Conservation (phyloP, 768 basidiomycete species). For the Kwoniella dendrophila region DNA sequence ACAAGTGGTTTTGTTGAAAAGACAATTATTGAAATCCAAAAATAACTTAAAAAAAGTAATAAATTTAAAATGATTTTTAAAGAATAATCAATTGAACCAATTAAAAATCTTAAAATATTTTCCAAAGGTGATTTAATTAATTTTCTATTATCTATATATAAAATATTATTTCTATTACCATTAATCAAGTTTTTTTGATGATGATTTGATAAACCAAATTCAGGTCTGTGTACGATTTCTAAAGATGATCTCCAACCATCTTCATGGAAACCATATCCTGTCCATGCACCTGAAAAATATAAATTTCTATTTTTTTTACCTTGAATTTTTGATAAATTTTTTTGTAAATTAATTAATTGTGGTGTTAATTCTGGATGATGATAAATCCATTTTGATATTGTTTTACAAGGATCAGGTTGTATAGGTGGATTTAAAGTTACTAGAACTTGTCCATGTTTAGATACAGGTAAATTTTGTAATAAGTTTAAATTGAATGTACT, state of each 20-base stretch:
- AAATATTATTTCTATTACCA: slow-evolving; percentile 1
- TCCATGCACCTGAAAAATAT: slow-evolving; percentile 17
- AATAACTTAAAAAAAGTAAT: no score
- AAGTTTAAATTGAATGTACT: slow-evolving; percentile 20
- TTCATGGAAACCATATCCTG: slow-evolving; percentile 19
- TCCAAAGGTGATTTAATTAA: neutral
- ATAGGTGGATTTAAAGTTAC: slow-evolving; percentile 17
- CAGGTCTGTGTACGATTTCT: slow-evolving; percentile 6
- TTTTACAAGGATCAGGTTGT: slow-evolving; percentile 7
- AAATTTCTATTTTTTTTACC: slow-evolving; percentile 9
- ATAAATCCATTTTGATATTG: slow-evolving; percentile 7
- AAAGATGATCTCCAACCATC: slow-evolving; percentile 11
- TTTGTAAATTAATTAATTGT: slow-evolving; percentile 1
- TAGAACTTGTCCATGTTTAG: slow-evolving; percentile 8
- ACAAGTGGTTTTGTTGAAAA: no score
- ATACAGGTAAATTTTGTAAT: slow-evolving; percentile 3
- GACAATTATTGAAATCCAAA: no score
- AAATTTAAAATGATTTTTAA: no score
- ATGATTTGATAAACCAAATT: slow-evolving; percentile 8
- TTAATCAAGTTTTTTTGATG: no score
- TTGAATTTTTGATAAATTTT: slow-evolving; percentile 4
- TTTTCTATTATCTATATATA: neutral
- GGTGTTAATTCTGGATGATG: slow-evolving; percentile 18
- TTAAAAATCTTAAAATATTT: no score
- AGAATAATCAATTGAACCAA: no score